Base-by-base conservation (phyloP, 192 early-diverging fungal genomes). In the Mortierella antarctica region DNA sequence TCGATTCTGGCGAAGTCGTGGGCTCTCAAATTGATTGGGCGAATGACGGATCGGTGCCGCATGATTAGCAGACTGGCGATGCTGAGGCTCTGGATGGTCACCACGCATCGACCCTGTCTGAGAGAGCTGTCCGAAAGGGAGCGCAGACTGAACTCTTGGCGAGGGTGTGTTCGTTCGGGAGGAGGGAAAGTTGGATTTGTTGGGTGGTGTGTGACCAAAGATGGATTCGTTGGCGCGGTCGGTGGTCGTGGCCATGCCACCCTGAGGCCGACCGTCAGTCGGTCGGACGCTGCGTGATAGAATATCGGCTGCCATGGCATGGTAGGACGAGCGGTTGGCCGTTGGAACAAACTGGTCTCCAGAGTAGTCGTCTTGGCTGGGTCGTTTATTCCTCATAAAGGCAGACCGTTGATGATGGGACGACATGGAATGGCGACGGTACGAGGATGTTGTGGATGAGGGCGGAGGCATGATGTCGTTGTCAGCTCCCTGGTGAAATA, bases 261-360 rank as follows among this genome's bases (percentile, higher is more conserved):
- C 65, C 23, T 61, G 56, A 31, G 51, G 52, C 18, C 69, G 31
- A 18, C n/a, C n/a, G 6, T 80, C 76, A 5, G 69, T n/a, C 39
- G 66, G 70, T 13, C 69, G 69, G 17, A 56, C 21, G 23, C 65
- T 48, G 18, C 76, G 64, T 0, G 76, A 46, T 14, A 80, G 40
- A 9, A 80, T 67, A 4, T 80, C 76, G 14, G 69, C 69, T 5
- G 76, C 67, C 40, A 67, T 55, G 2, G 47, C 53, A 47, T 72
- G 76, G 57, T 65, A 72, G 9, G 69, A 52, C 3, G 76, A 15
- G 8, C 68, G 69, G 31, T 40, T 62, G 5, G 70, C 20, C 14
- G 59, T 67, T 8, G 76, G 76, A 6, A 80, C 76, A 67, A 80
- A 80, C 47, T 80, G 77, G 18, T 80, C 77, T 13, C 77, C 77